A percentile compares a stretch with the other conserved stretches of the same genome.
phyloP scores from a whole-genome alignment of 306 rosid species.

The Cicer pinnatifidum region DNA sequence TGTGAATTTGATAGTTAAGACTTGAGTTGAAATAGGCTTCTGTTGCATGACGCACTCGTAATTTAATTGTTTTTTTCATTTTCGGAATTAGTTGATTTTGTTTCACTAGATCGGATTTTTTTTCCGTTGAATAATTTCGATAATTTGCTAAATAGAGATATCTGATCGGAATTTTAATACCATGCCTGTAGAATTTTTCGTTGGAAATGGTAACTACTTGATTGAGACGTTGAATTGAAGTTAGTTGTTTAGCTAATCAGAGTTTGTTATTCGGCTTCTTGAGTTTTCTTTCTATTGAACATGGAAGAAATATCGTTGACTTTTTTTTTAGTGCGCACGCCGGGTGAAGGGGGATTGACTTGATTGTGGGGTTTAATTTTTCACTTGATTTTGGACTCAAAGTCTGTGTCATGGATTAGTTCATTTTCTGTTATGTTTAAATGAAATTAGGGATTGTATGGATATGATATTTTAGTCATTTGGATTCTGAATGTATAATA shows the following conservation, averaged over 20 bases:
- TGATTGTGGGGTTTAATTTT: conserved; percentile 26
- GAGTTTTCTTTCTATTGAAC: not conserved
- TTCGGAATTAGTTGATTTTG: not conserved
- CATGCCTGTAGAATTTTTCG: not conserved
- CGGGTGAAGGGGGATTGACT: conserved; percentile 9
- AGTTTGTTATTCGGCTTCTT: not conserved
- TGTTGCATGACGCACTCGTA: not conserved
- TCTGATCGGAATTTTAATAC: conserved; percentile 32
- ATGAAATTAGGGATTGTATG: not conserved
- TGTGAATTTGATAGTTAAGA: conserved; percentile 4
- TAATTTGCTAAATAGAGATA: not conserved
- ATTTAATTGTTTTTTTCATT: not conserved
- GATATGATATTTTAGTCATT: not conserved
- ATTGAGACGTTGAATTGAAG: not conserved
- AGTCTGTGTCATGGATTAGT: not conserved
- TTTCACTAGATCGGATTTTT: conserved; percentile 12
- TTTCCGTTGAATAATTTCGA: not conserved
- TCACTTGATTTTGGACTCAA: conserved; percentile 14
- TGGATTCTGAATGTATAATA: conserved; percentile 29
- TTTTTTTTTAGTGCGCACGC: not conserved
- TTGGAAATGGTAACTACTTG: not conserved
- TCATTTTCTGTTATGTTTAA: not conserved
- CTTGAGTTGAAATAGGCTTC: not conserved
- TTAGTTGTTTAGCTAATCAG: not conserved
- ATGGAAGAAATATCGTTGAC: not conserved